phyloP scores from a whole-genome alignment of 75 land plant species.

The Isoetes taiwanensis region DNA sequence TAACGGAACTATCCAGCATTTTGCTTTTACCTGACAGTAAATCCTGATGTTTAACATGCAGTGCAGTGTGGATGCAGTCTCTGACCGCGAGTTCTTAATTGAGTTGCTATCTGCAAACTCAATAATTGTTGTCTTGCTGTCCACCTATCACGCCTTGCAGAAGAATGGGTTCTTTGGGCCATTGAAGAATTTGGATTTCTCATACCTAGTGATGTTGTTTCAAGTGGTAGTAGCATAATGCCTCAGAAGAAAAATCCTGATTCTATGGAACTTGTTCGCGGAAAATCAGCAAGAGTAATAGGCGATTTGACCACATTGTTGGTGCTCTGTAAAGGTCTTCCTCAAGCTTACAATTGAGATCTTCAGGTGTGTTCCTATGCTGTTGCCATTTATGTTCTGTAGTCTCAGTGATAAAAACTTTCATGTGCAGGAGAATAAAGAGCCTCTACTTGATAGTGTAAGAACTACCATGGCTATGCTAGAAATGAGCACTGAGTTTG shows the following conservation, averaged over 20 bases:
- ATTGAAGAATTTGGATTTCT: constrained; percentile 97
- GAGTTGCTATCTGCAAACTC: constrained; percentile 88
- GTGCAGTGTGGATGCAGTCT: constrained; percentile 93
- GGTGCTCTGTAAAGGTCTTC: constrained; percentile 92
- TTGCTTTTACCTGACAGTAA: no score
- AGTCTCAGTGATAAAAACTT: no score
- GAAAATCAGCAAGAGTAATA: constrained; percentile 90
- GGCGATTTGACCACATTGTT: constrained; percentile 77
- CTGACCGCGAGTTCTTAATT: constrained; percentile 86
- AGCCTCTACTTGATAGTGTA: constrained; percentile 91
- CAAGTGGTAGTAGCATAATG: constrained; percentile 99
- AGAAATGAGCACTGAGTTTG: constrained; percentile 90
- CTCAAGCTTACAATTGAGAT: constrained; percentile 96
- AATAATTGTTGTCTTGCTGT: constrained; percentile 64
- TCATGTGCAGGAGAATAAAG: constrained; percentile 85
- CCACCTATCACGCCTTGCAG: constrained; percentile 92
- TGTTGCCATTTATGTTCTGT: no score
- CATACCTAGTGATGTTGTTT: constrained; percentile 86
- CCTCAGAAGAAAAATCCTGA: constrained; percentile 99
- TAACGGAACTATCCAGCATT: not conserved
- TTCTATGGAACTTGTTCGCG: constrained; percentile 99
- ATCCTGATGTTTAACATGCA: not conserved
- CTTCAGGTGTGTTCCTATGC: constrained; percentile 52
- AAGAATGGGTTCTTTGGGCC: constrained; percentile 99
- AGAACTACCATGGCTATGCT: constrained; percentile 65